Percentiles rank a stretch among this genome's conserved stretches.
phyloP scores from a whole-genome alignment of 2,329 filamentous ascomycete genomes.

The Aspergillus carbonarius region DNA sequence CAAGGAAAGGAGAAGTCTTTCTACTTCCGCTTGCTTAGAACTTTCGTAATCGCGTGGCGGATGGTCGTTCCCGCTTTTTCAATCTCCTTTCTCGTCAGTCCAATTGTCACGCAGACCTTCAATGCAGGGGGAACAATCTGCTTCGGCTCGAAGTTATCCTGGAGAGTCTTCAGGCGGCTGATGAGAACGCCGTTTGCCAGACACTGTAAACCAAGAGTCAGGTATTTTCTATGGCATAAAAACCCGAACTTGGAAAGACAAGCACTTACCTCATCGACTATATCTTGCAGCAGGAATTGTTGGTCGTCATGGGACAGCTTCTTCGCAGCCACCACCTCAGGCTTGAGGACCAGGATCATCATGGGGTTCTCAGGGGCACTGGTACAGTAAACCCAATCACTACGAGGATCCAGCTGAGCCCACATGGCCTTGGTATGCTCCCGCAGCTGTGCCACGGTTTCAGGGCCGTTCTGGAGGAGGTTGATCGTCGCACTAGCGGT shows the following conservation, averaged over 20 bases:
- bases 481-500: constrained; percentile 89
- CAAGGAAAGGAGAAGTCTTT: constrained; percentile 17
- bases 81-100: constrained; percentile 87
- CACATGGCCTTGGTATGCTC: constrained; percentile 86
- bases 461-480: constrained; percentile 81
- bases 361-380: constrained; percentile 84
- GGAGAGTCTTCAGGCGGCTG: constrained; percentile 77
- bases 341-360: constrained; percentile 78
- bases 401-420: constrained; percentile 83
- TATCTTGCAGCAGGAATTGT: constrained; percentile 80
- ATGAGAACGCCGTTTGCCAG: constrained; percentile 87
- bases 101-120: constrained; percentile 87
- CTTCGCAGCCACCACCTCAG: constrained; percentile 72
- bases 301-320: constrained; percentile 72
- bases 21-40: constrained; percentile 64
- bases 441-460: constrained; percentile 72
- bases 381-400: constrained; percentile 85
- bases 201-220: constrained; percentile 52
- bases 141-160: constrained; percentile 64
- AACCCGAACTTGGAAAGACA: neutral
- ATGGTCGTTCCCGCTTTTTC: constrained; percentile 90
- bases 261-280: constrained; percentile 84
- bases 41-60: constrained; percentile 89
- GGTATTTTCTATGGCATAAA: neutral
- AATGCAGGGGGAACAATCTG: constrained; percentile 75